These are phyloP conservation scores for Suillus luteus DNA, from an alignment of 768 basidiomycete genomes.

Conservation along the genomic window DNA sequence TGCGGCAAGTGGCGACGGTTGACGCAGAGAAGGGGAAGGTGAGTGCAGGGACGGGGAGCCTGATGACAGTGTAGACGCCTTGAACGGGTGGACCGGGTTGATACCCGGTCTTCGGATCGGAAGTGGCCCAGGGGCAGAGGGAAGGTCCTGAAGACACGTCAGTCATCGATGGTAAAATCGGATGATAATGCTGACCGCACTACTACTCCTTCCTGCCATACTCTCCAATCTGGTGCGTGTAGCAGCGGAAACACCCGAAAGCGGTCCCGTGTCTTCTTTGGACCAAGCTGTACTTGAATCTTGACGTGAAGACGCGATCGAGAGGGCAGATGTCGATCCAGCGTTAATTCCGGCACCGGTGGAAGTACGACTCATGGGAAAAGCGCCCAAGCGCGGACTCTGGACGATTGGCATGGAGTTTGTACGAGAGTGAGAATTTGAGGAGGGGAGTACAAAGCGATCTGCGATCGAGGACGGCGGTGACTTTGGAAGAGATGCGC, in stretches of 20 bases:
- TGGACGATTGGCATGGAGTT: conserved; percentile 41
- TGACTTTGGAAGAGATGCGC: conserved; percentile 49
- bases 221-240: conserved; percentile 54
- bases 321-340: conserved; percentile 41
- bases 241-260: conserved; percentile 35
- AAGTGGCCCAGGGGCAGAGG: conserved; percentile 40
- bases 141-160: conserved; percentile 34
- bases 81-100: conserved; percentile 48
- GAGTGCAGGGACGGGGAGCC: conserved; percentile 52
- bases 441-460: conserved; percentile 42
- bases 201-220: conserved; percentile 38
- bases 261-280: conserved; percentile 37
- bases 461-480: conserved; percentile 47
- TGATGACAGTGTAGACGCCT: conserved; percentile 50
- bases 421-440: conserved; percentile 34
- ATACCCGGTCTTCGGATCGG: conserved; percentile 49
- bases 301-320: conserved; percentile 43
- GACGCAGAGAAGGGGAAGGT: conserved; percentile 48
- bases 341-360: conserved; percentile 32
- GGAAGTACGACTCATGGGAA: conserved; percentile 38
- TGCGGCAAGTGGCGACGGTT: conserved; percentile 45
- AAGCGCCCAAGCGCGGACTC: conserved; percentile 35
- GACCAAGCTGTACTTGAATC: conserved; percentile 38
- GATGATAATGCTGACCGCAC: conserved; percentile 18
- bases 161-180: conserved; percentile 4